Evolutionary conservation across 2,329 filamentous ascomycete genomes (phyloP).

Genomic region (Dothiorella sarmentorum): DNA sequence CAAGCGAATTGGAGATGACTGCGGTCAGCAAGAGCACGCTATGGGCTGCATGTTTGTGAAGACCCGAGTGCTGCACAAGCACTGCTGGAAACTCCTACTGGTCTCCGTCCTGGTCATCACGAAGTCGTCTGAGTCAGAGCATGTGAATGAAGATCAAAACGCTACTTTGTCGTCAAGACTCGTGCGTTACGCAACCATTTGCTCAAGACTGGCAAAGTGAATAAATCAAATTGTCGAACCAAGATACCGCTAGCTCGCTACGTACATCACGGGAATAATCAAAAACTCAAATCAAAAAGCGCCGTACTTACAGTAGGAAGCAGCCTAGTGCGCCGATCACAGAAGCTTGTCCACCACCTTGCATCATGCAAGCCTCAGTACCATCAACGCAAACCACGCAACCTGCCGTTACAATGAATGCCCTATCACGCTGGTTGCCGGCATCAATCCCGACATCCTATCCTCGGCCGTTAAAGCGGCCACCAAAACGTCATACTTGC

Average conservation of each 20-base stretch:
- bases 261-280: no score
- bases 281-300: no score
- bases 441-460: not conserved
- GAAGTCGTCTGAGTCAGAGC: not conserved
- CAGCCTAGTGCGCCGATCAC: not conserved
- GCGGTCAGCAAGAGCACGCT: not conserved
- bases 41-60: no score
- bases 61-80: not conserved
- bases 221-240: no score
- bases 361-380: slow-evolving; percentile 1
- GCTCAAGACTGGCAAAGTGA: no score
- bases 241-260: no score
- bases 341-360: slow-evolving; percentile 3
- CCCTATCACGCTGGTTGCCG: no score
- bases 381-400: not conserved
- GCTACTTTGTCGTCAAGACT: no score
- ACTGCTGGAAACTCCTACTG: not conserved
- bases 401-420: not conserved
- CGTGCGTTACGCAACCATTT: no score
- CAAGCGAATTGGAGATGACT: not conserved
- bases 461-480: slow-evolving; percentile 1
- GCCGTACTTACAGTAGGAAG: no score
- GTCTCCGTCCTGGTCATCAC: not conserved
- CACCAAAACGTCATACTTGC: not conserved
- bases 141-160: no score